These are phyloP conservation scores for Candida sithepensis DNA, from an alignment of 805 yeast genomes.

Conservation along the genomic window DNA sequence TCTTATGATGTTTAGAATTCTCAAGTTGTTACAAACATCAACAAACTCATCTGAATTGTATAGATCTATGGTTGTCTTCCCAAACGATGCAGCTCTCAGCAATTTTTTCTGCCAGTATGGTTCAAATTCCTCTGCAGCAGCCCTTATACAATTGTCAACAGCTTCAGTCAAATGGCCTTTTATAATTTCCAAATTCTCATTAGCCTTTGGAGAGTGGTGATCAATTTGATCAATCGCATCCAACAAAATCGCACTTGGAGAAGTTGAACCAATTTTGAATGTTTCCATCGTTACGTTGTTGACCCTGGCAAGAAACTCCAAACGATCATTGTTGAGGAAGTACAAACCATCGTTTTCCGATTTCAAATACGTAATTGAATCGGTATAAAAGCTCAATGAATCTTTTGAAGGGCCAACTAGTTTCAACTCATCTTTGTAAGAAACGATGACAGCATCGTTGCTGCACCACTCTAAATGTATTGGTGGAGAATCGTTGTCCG, in stretches of 20 bases:
- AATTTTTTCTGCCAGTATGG: conserved; percentile 76
- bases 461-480: conserved; percentile 76
- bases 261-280: conserved; percentile 78
- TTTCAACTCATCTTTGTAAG: conserved; percentile 57
- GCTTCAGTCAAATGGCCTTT: conserved; percentile 51
- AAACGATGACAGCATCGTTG: conserved; percentile 69
- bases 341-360: conserved; percentile 71
- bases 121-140: conserved; percentile 76
- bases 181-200: conserved; percentile 62
- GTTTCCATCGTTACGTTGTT: conserved; percentile 52
- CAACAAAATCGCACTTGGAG: conserved; percentile 75
- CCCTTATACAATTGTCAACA: conserved; percentile 65
- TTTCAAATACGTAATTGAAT: conserved; percentile 37
- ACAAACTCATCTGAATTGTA: conserved; percentile 62
- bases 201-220: conserved; percentile 73
- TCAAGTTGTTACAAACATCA: conserved; percentile 53
- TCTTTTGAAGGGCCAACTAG: conserved; percentile 70
- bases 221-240: conserved; percentile 73
- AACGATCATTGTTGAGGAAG: conserved; percentile 51
- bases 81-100: conserved; percentile 79
- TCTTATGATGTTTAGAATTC: conserved; percentile 69
- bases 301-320: conserved; percentile 66
- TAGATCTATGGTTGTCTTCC: conserved; percentile 59
- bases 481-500: conserved; percentile 35
- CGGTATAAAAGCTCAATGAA: conserved; percentile 49